Conservation (phyloP, 306 rosid species). For the Notholithocarpus densiflorus region DNA sequence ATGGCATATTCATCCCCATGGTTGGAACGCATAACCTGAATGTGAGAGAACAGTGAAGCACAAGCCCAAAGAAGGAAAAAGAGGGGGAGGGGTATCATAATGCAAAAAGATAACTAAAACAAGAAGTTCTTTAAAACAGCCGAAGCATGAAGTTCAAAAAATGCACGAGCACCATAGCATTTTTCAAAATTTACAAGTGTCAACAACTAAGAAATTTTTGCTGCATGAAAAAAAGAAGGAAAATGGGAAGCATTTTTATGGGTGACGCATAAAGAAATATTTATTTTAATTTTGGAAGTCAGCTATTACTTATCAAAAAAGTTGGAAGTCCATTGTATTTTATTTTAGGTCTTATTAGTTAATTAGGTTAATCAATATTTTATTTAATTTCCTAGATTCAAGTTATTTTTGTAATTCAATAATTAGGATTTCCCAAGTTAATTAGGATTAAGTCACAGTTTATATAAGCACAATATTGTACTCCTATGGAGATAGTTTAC, state of each 20-base stretch:
- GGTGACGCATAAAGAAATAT: no score
- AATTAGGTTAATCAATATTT: no score
- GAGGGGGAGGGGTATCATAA: background rate
- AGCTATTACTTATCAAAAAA: no score
- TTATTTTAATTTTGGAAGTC: no score
- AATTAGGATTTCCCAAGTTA: no score
- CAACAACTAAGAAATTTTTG: background rate
- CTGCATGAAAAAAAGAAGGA: background rate
- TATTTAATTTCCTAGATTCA: no score
- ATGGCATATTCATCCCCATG: constrained; percentile 63
- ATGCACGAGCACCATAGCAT: background rate
- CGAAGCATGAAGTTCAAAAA: background rate
- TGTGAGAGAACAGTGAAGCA: constrained; percentile 2
- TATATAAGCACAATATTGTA: no score
- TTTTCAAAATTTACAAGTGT: background rate
- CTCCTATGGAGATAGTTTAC: no score
- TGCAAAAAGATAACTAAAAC: background rate
- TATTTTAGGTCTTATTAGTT: no score
- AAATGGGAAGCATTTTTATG: background rate
- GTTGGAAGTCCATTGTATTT: no score
- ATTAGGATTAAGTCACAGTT: no score
- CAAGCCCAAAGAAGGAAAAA: constrained; percentile 13
- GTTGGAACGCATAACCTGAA: constrained; percentile 72
- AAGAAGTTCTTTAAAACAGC: background rate
- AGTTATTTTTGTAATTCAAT: no score